Percentiles rank a stretch among this genome's conserved stretches.
These are phyloP conservation scores for Scalesia atractyloides DNA, from an alignment of 129 eudicot genomes.

Conservation along the genomic window DNA sequence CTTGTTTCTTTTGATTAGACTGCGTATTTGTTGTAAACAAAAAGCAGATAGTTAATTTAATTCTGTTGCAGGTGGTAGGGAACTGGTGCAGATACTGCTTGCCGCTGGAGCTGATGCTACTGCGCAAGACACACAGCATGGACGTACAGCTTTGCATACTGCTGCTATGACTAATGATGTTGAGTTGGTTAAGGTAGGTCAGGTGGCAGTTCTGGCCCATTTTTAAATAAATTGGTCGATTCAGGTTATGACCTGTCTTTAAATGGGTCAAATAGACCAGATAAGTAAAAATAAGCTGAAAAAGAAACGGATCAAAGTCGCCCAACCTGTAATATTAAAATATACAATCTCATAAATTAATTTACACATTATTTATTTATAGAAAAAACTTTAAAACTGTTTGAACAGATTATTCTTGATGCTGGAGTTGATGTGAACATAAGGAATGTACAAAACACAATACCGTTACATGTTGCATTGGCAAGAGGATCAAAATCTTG, in stretches of 20 bases:
- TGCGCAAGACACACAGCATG: slow-evolving; percentile 83
- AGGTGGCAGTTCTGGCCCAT: not conserved
- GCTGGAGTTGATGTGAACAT: slow-evolving; percentile 96
- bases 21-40: slow-evolving; percentile 2
- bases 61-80: slow-evolving; percentile 80
- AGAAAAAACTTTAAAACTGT: slow-evolving; percentile 9
- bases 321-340: not conserved
- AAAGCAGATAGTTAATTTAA: not conserved
- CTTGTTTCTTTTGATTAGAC: not conserved
- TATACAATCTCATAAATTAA: not conserved
- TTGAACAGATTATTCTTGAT: slow-evolving; percentile 76
- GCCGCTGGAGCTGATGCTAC: slow-evolving; percentile 93
- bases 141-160: slow-evolving; percentile 87
- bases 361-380: slow-evolving; percentile 3
- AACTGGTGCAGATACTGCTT: slow-evolving; percentile 72
- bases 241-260: not conserved
- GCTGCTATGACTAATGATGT: slow-evolving; percentile 95
- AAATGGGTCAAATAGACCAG: slow-evolving; percentile 3
- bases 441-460: slow-evolving; percentile 80
- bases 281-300: not conserved
- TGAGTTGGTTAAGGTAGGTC: slow-evolving; percentile 78
- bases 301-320: not conserved
- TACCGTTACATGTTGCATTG: slow-evolving; percentile 95
- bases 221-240: not conserved
- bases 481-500: slow-evolving; percentile 98